These are phyloP conservation scores for Eutrema salsugineum DNA, from an alignment of 441 rosid species.

Conservation along the genomic window DNA sequence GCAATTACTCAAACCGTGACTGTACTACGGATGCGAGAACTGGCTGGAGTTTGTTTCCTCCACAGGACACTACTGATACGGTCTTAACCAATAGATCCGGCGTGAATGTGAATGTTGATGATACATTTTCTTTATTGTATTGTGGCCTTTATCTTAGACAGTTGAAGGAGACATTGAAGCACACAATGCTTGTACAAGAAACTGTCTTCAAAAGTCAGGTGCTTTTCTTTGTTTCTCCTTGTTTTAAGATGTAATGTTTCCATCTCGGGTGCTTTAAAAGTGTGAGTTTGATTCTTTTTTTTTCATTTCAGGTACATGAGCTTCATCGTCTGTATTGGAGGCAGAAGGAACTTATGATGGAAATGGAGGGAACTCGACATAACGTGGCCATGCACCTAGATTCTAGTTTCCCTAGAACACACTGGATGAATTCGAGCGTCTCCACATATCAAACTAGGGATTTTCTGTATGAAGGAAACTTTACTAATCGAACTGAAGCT, in stretches of 20 bases:
- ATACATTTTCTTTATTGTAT: conserved; percentile 25
- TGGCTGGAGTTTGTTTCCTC: conserved; percentile 33
- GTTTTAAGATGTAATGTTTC: background rate
- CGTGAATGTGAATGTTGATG: conserved; percentile 24
- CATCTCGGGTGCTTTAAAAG: background rate
- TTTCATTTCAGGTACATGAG: conserved; percentile 46
- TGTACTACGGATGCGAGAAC: background rate
- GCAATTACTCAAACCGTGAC: conserved; percentile 12
- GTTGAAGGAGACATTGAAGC: conserved; percentile 46
- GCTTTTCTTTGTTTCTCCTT: background rate
- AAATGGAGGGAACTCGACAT: conserved; percentile 36
- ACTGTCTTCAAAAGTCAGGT: conserved; percentile 73
- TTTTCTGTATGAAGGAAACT: background rate
- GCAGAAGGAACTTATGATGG: conserved; percentile 62
- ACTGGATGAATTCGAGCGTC: conserved; percentile 26
- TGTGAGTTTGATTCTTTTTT: conserved; percentile 4
- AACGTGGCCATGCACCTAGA: conserved; percentile 23
- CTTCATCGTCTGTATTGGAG: conserved; percentile 63
- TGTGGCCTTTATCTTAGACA: conserved; percentile 27
- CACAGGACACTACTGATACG: conserved; percentile 33
- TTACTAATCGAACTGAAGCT: conserved; percentile 22
- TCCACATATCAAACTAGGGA: conserved; percentile 25
- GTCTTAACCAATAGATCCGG: conserved; percentile 32
- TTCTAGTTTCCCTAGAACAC: conserved; percentile 24
- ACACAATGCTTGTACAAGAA: conserved; percentile 67